These are phyloP conservation scores for Zymoseptoria brevis DNA, from an alignment of 2,329 filamentous ascomycete species.

Conservation along the genomic window DNA sequence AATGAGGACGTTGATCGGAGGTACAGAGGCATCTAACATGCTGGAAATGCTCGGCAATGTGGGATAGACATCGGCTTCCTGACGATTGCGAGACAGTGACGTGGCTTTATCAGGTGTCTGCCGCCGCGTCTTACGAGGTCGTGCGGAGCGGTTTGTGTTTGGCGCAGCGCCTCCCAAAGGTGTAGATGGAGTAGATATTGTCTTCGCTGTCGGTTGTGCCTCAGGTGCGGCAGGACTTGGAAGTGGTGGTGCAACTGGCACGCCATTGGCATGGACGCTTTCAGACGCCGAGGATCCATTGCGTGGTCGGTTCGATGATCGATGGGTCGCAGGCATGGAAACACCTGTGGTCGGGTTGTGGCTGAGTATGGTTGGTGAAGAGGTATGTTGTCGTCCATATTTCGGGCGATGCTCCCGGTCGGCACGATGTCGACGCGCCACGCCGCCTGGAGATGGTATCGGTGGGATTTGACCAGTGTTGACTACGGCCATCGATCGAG, in stretches of 20 bases:
- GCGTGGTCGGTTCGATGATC: conserved; percentile 23
- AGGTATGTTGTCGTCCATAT: conserved; percentile 64
- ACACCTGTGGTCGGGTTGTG: conserved; percentile 24
- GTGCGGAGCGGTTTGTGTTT: conserved; percentile 23
- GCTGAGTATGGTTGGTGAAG: conserved; percentile 65
- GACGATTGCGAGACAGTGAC: conserved; percentile 8
- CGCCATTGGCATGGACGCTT: conserved; percentile 35
- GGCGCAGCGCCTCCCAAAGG: conserved; percentile 33
- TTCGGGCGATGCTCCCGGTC: conserved; percentile 44
- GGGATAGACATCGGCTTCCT: conserved; percentile 13
- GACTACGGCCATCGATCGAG: conserved; percentile 70
- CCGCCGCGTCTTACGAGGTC: conserved; percentile 21
- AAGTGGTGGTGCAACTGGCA: conserved; percentile 42
- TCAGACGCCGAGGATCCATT: conserved; percentile 37
- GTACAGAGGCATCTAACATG: conserved; percentile 72
- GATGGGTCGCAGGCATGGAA: conserved; percentile 25
- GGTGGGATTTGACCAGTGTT: conserved; percentile 71
- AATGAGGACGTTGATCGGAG: conserved; percentile 93
- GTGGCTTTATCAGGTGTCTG: conserved; percentile 19
- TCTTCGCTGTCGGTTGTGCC: conserved; percentile 20
- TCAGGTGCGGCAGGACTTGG: conserved; percentile 46
- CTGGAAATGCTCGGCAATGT: conserved; percentile 15
- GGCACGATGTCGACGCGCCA: conserved; percentile 33
- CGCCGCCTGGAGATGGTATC: conserved; percentile 73
- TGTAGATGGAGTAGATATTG: conserved; percentile 26